phyloP scores from a whole-genome alignment of 2,329 filamentous ascomycete genomes.

The Fusarium equiseti region DNA sequence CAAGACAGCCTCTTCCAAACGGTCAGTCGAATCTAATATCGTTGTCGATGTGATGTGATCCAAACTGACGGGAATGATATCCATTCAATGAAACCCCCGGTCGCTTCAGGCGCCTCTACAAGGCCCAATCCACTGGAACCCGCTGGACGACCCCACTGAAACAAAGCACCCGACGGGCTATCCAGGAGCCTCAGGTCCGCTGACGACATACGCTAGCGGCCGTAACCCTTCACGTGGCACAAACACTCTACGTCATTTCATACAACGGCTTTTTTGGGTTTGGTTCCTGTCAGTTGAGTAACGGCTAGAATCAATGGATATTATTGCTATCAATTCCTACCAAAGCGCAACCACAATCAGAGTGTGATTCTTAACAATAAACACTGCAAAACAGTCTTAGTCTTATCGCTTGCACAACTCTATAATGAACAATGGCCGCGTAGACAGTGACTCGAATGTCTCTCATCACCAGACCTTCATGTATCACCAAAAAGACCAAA shows the following conservation, averaged over 20 bases:
- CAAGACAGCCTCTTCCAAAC: neutral
- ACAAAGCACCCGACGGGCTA: conserved; percentile 2
- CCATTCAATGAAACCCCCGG: conserved; percentile 10
- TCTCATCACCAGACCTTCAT: conserved; percentile 26
- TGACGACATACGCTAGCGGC: conserved; percentile 38
- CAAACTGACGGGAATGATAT: conserved; percentile 17
- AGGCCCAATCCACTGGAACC: conserved; percentile 24
- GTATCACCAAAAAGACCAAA: conserved; percentile 24
- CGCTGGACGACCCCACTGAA: conserved; percentile 22
- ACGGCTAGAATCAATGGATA: neutral
- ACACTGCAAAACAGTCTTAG: neutral
- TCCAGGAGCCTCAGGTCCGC: conserved; percentile 34
- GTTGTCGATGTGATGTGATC: conserved; percentile 9
- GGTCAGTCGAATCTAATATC: neutral
- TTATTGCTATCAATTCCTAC: conserved; percentile 11
- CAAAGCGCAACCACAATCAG: neutral
- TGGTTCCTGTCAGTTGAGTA: conserved; percentile 13
- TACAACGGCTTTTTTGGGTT: conserved; percentile 5
- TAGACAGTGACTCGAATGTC: conserved; percentile 7
- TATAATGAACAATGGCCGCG: neutral
- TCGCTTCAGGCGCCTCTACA: conserved; percentile 30
- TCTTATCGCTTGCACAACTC: neutral
- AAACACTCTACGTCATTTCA: conserved; percentile 32
- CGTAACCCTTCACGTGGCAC: conserved; percentile 32
- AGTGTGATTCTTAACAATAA: neutral